Conservation (phyloP, 768 basidiomycete species). For the Pleurotus salmoneostramineus region DNA sequence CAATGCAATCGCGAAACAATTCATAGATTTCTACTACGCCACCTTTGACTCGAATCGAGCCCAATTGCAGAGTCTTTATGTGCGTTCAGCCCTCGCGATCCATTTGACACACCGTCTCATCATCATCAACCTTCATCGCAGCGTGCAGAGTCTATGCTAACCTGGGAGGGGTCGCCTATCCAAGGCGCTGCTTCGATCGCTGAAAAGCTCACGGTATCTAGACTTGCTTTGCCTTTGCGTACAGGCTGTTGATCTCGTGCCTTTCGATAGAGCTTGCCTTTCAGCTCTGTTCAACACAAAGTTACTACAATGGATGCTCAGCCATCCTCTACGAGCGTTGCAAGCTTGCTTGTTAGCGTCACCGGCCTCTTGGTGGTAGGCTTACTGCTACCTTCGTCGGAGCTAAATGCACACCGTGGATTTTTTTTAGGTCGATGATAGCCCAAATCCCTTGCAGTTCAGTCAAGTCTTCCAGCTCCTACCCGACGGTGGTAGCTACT, state of each 20-base stretch:
- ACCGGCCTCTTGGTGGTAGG: slow-evolving; percentile 81
- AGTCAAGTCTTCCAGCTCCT: slow-evolving; percentile 93
- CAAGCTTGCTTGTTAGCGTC: slow-evolving; percentile 75
- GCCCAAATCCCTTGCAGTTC: slow-evolving; percentile 77
- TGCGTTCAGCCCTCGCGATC: slow-evolving; percentile 35
- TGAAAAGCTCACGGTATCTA: slow-evolving; percentile 69
- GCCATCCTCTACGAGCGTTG: slow-evolving; percentile 59
- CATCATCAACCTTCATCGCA: slow-evolving; percentile 31
- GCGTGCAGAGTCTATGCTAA: slow-evolving; percentile 82
- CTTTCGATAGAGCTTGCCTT: slow-evolving; percentile 63
- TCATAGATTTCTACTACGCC: slow-evolving; percentile 78
- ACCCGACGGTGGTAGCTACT: slow-evolving; percentile 71
- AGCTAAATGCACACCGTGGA: neutral
- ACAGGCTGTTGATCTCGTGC: neutral
- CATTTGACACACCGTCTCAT: slow-evolving; percentile 15
- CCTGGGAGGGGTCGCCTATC: slow-evolving; percentile 66
- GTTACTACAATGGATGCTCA: slow-evolving; percentile 85
- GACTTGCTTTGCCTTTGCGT: neutral
- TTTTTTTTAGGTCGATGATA: slow-evolving; percentile 70
- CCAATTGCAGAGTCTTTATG: slow-evolving; percentile 67
- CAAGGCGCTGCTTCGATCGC: slow-evolving; percentile 53
- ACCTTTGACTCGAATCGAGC: slow-evolving; percentile 68
- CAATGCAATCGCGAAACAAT: slow-evolving; percentile 71
- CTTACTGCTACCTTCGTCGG: slow-evolving; percentile 6
- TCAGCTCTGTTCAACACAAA: slow-evolving; percentile 76